Base-by-base conservation (phyloP, 352 stramenopile genomes). In the Nothophytophthora sp. region DNA sequence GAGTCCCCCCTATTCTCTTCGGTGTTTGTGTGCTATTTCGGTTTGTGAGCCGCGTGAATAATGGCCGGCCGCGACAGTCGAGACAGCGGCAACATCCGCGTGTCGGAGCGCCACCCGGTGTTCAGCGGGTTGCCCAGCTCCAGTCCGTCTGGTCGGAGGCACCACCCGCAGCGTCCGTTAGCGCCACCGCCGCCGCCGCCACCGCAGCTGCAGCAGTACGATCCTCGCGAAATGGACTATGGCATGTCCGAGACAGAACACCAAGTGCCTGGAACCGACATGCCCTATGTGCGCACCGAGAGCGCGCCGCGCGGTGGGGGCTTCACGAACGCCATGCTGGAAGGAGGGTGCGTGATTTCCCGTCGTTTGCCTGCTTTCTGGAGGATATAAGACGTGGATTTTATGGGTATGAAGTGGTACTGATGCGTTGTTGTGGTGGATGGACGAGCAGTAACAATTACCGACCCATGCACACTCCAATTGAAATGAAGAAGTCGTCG, bases 401-500 rank as follows among this genome's bases (percentile, higher is more conserved):
- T 2, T 4, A 43, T 7, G n/a, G 15, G 13, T 18, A 32, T n/a
- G 34, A 23, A 38, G 22, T 18, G 7, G 35, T 19, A 23, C 15
- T 28, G 15, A 8, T 11, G 2, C 42, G 37, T 34, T 50, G 32
- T 40, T 42, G 25, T 47, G 36, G 2, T 37, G 37, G 11, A 57
- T 50, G 19, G 49, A 25, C n/a, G 41, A 5, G 45, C 15, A 75
- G 57, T 60, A 70, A 55, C 61, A 64, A 60, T 34, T 86, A 86
- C 49, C 71, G 67, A 28, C 57, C 62, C 22, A 82, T 84, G 67
- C 68, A 69, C 34, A 86, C 75, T 29, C 75, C 73, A 16, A 70
- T 81, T 33, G 73, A 86, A 50, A 42, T 66, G 20, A 75, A 63
- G 37, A 81, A 79, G 29, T 63, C 55, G 5, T 38, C 39, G 19